These are phyloP conservation scores for Rhodamnia rubescens DNA, from an alignment of 345 rosid genomes.

Conservation along the genomic window DNA sequence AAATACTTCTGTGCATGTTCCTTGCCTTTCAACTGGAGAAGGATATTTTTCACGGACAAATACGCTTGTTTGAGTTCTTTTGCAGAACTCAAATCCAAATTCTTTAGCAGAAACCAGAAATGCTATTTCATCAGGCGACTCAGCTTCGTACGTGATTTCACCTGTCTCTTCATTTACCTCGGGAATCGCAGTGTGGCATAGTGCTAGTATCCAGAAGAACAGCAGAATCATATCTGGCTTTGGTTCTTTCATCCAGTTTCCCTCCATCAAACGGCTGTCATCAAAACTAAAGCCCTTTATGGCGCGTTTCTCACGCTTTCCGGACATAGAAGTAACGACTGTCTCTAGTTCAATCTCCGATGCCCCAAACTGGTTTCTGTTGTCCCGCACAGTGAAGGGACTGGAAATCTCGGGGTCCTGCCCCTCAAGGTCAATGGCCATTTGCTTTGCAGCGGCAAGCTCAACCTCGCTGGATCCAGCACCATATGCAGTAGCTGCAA, in stretches of 20 bases:
- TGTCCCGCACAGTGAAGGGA: neutral
- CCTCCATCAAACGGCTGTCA: constrained; percentile 72
- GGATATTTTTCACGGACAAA: constrained; percentile 55
- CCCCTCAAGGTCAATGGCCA: constrained; percentile 74
- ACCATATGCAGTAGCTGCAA: constrained; percentile 85
- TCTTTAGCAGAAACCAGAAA: constrained; percentile 97
- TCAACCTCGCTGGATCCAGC: constrained; percentile 78
- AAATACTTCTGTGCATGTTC: neutral
- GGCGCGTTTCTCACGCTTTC: constrained; percentile 26
- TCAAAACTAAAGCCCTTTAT: constrained; percentile 86
- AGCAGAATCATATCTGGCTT: constrained; percentile 42
- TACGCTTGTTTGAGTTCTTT: constrained; percentile 86
- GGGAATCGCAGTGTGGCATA: constrained; percentile 96
- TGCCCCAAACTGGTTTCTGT: neutral
- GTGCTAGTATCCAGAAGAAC: constrained; percentile 72
- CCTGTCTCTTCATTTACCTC: constrained; percentile 79
- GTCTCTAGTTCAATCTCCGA: constrained; percentile 76
- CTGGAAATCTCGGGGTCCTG: constrained; percentile 8
- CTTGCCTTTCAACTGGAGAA: constrained; percentile 69
- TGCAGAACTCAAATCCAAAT: constrained; percentile 90
- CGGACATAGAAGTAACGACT: constrained; percentile 32
- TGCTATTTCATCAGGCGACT: constrained; percentile 97
- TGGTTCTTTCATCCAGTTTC: constrained; percentile 79
- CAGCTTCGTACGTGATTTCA: constrained; percentile 71
- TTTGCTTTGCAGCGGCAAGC: constrained; percentile 79